Base-by-base conservation (phyloP, 2,329 filamentous ascomycete species). In the Fusarium compactum region DNA sequence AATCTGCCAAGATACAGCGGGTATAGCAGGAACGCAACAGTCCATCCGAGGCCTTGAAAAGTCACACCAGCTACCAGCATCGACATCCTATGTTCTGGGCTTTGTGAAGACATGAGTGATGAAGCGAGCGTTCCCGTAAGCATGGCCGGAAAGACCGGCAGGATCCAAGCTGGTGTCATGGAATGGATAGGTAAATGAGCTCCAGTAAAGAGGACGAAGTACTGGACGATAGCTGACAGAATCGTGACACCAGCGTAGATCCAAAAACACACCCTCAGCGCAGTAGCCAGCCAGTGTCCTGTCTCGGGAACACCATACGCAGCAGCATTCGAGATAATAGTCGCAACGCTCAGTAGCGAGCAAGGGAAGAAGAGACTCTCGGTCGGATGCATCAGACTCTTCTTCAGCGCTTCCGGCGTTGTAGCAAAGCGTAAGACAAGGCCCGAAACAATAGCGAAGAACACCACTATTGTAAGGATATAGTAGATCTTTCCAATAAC, bases 331-430 rank as follows among this genome's bases (percentile, higher is more conserved):
- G 90, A 87, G 69, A 91, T 83, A 20, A 91, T 81, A 45, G 90
- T 91, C 4, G 89, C 89, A 65, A 91, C 84, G 40, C 87, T 89
- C 59, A 92, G 89, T 38, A 90, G 81, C 6, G 84, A 84, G 3
- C 89, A 87, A 0, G 89, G 89, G 8, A 90, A 85, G 78, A 91
- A 92, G 10, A 91, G 81, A 25, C 85, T 87, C 73, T 92, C 90
- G 0, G 89, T 91, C 0, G 86, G 72, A 50, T 75, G 69, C 43
- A 72, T 57, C 15, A 76, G 50, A 18, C 74, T 76, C 6, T 67
- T 83, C 67, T 81, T 83, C 73, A 92, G 89, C 0, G 86, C 90
- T 29, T 84, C 80, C 0, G 88, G 88, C 70, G 87, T 87, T 55
- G 82, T 80, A 64, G 85, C 84, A 76, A 91, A 91, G 15, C 90